These are phyloP conservation scores for Mycena metata DNA, from an alignment of 768 basidiomycete genomes.

Conservation along the genomic window DNA sequence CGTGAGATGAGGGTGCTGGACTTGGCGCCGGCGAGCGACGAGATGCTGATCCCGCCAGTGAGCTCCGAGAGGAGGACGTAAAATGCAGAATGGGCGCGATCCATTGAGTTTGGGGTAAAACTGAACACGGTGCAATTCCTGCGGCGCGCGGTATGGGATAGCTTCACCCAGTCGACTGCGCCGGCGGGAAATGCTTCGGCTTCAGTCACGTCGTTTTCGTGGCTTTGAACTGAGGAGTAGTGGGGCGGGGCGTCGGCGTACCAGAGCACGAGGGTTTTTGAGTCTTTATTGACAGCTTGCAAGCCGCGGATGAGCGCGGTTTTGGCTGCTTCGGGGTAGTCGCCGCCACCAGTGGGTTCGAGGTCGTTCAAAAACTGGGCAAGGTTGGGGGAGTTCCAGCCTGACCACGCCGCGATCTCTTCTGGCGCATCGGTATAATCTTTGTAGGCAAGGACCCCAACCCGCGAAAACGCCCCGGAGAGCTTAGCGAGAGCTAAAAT, in stretches of 20 bases:
- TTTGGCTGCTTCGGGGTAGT: constrained; percentile 47
- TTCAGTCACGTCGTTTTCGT: constrained; percentile 39
- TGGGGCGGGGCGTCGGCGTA: constrained; percentile 47
- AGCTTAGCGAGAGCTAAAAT: constrained; percentile 44
- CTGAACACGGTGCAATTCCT: constrained; percentile 43
- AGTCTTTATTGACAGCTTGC: constrained; percentile 40
- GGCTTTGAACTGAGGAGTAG: constrained; percentile 34
- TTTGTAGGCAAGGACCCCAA: constrained; percentile 45
- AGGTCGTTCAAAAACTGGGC: constrained; percentile 37
- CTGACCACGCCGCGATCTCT: constrained; percentile 42
- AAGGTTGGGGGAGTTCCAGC: constrained; percentile 41
- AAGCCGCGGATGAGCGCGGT: constrained; percentile 43
- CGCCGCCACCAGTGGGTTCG: constrained; percentile 41
- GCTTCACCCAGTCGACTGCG: constrained; percentile 46
- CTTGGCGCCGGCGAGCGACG: constrained; percentile 18
- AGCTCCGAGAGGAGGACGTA: constrained; percentile 42
- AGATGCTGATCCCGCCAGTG: constrained; percentile 43
- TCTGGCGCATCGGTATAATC: constrained; percentile 39
- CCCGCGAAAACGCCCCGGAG: constrained; percentile 43
- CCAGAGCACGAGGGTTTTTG: constrained; percentile 44
- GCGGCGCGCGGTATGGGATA: constrained; percentile 38
- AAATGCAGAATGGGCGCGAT: constrained; percentile 26
- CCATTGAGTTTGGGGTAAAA: constrained; percentile 36
- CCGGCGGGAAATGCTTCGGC: constrained; percentile 40
- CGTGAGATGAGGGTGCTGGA: constrained; percentile 36